These are phyloP conservation scores for Fusarium sp. DNA, from an alignment of 2,329 filamentous ascomycete genomes.

Conservation along the genomic window DNA sequence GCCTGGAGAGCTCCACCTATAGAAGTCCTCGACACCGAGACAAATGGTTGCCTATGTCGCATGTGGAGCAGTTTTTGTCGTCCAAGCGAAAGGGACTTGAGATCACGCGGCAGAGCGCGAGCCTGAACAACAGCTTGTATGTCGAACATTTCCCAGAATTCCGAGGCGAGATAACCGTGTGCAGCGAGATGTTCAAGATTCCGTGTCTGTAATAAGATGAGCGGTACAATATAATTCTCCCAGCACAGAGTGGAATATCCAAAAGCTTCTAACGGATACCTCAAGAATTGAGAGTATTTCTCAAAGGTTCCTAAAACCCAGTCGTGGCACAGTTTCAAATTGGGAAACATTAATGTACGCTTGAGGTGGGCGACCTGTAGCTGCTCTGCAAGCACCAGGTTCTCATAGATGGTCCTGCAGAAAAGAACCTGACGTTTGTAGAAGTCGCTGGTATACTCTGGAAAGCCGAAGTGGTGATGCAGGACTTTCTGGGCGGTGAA, in stretches of 20 bases:
- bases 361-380: background rate
- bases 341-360: background rate
- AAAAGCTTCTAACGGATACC: too few relatives aligned
- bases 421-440: background rate
- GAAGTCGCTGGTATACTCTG: background rate
- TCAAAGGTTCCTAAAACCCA: background rate
- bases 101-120: background rate
- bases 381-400: background rate
- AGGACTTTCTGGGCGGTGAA: conserved; percentile 8
- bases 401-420: conserved; percentile 1
- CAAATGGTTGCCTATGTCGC: rapidly evolving
- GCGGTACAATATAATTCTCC: background rate
- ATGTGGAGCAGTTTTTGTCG: background rate
- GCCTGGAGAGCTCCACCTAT: background rate
- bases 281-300: background rate
- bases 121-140: background rate
- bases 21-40: background rate
- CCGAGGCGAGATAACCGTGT: background rate
- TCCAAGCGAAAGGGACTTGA: background rate
- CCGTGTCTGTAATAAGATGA: background rate
- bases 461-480: conserved; percentile 13
- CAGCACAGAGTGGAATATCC: background rate
- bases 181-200: background rate
- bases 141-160: background rate
- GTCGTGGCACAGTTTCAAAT: rapidly evolving